phyloP scores from a whole-genome alignment of 768 basidiomycete genomes.

The Lactarius quietus region DNA sequence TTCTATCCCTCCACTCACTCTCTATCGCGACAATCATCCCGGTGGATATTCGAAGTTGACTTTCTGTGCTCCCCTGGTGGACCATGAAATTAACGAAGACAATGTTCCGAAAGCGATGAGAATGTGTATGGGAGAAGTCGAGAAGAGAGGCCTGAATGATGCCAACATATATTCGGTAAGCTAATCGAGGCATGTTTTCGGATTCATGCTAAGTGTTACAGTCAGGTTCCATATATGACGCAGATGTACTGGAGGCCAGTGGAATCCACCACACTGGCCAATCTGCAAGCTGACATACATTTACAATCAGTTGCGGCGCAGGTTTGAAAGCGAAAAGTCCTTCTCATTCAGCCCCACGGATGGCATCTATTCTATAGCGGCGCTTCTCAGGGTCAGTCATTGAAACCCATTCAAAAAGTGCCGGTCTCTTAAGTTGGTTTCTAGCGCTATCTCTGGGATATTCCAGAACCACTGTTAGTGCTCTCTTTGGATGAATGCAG shows the following conservation, averaged over 20 bases:
- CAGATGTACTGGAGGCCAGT: constrained; percentile 77
- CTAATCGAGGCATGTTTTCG: neutral
- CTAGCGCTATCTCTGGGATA: no score
- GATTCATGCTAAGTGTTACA: neutral
- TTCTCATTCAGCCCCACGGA: constrained; percentile 74
- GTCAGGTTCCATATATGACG: constrained; percentile 6
- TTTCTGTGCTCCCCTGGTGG: constrained; percentile 83
- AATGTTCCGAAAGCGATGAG: constrained; percentile 76
- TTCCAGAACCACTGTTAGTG: no score
- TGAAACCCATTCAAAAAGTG: no score
- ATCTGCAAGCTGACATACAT: constrained; percentile 4
- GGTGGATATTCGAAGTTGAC: constrained; percentile 86
- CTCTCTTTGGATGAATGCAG: no score
- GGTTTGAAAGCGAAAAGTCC: constrained; percentile 72
- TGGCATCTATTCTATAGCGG: constrained; percentile 82
- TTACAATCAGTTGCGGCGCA: constrained; percentile 64
- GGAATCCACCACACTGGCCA: neutral
- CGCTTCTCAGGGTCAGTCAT: constrained; percentile 72
- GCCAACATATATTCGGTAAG: constrained; percentile 74
- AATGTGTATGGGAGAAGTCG: constrained; percentile 80
- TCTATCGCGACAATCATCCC: constrained; percentile 75
- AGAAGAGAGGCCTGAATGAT: constrained; percentile 72
- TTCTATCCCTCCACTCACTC: constrained; percentile 65
- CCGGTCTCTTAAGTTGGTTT: no score
- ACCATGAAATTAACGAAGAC: constrained; percentile 79